Percentiles rank a stretch among this genome's conserved stretches.
Conservation (phyloP, 345 rosid genomes). For the Rhodomyrtus tomentosa region DNA sequence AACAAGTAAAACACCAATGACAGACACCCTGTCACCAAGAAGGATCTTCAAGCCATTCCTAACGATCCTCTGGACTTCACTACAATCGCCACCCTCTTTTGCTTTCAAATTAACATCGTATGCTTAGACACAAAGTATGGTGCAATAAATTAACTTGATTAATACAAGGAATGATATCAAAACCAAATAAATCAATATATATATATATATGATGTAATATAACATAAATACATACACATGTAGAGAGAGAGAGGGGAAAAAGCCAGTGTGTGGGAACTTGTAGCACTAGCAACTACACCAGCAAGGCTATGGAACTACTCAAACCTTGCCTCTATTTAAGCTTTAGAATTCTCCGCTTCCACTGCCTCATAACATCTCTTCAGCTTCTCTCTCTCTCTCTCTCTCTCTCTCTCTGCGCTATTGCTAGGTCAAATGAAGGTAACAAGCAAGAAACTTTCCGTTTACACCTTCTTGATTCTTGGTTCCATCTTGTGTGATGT, state of each 20-base stretch:
- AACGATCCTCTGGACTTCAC: too few relatives aligned
- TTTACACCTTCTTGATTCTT: background rate
- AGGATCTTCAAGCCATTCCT: too few relatives aligned
- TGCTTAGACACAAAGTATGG: background rate
- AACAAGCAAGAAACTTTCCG: background rate
- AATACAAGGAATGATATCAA: background rate
- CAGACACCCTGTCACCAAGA: too few relatives aligned
- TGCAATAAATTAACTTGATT: background rate
- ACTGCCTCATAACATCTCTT: background rate
- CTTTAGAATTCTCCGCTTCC: background rate
- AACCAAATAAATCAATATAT: background rate
- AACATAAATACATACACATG: background rate
- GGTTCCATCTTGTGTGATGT: background rate
- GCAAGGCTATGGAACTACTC: background rate
- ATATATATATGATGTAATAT: too few relatives aligned
- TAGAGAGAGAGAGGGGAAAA: background rate
- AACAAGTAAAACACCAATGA: too few relatives aligned
- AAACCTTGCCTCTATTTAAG: slow-evolving; percentile 4
- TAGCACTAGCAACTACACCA: slow-evolving; percentile 2
- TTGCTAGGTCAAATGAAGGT: slow-evolving; percentile 13
- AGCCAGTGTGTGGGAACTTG: slow-evolving; percentile 40
- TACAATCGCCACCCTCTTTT: background rate
- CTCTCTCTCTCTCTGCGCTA: background rate
- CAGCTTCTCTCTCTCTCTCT: background rate
- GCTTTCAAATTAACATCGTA: background rate